Percentiles rank a stretch among this genome's conserved stretches.
Conservation (phyloP, 441 rosid species). For the Jatropha podagrica region DNA sequence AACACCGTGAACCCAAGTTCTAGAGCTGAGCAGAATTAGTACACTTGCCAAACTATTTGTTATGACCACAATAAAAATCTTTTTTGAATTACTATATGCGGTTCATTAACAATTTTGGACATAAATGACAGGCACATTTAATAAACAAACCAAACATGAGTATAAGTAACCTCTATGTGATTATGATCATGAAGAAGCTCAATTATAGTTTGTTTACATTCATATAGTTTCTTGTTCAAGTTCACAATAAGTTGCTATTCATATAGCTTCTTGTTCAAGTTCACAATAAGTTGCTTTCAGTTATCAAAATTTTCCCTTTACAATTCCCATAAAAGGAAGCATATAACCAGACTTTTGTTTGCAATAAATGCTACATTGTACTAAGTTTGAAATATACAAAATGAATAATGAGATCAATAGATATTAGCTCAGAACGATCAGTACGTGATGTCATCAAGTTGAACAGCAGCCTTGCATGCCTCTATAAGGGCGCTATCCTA, state of each 20-base stretch:
- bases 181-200: neutral
- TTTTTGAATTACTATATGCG: neutral
- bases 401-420: neutral
- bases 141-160: neutral
- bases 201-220: neutral
- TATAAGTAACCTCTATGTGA: neutral
- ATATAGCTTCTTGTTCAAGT: neutral
- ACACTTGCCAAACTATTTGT: neutral
- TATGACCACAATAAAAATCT: neutral
- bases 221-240: neutral
- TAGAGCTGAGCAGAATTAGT: neutral
- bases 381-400: neutral
- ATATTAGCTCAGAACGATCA: neutral
- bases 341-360: too few relatives aligned
- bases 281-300: neutral
- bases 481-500: too few relatives aligned
- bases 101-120: neutral
- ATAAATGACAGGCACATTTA: too few relatives aligned
- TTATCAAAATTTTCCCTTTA: neutral
- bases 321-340: too few relatives aligned
- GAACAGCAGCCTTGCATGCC: neutral
- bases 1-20: neutral
- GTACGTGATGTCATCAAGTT: neutral
- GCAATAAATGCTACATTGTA: neutral
- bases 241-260: neutral